Base-by-base conservation (phyloP, 108 stramenopile genomes). In the Skeletonema grethae region DNA sequence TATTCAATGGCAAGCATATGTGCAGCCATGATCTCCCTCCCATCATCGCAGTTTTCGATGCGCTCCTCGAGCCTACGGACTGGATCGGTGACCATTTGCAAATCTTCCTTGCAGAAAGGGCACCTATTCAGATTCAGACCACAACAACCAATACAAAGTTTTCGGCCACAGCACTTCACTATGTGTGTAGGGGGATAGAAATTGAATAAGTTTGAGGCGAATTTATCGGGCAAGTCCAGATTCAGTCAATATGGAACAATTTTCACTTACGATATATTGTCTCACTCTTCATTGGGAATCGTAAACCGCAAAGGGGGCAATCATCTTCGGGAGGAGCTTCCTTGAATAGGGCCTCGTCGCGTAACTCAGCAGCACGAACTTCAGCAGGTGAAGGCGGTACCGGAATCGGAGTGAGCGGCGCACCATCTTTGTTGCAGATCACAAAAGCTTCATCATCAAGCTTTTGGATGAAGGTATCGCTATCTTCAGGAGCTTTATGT, bases 291-390 rank as follows among this genome's bases (percentile, higher is more conserved):
- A 41, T 45, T 2, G 66, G 66, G 10, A 55, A 30, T 16, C 41
- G 66, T 24, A 56, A 2, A 11, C 8, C 13, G 30, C 66, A 67
- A 29, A 67, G 30, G 46, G 66, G 66, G 22, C 66, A 67, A 56
- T 67, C 66, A 0, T 53, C 53, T 53, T 67, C 45, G 4, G 55
- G 53, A 5, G 66, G 66, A 35, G 66, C 1, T 11, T 67, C 46
- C 48, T 67, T 56, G 53, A 67, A 67, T 1, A 67, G 66, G 6
- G 7, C 10, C 50, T 50, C 55, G 0, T 67, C 24, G 36, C 13
- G 43, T 24, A 67, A 35, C n/a, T 60, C 58, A 0, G n/a, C 46
- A 46, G 16, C 16, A 5, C 4, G 46, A 46, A 5, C 46, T 46
- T 46, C 5, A 5, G 46, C 16, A 46, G 46, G 46, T 46, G 1